Evolutionary conservation across 2,329 filamentous ascomycete genomes (phyloP).

Genomic region (Verticillium nubilum): DNA sequence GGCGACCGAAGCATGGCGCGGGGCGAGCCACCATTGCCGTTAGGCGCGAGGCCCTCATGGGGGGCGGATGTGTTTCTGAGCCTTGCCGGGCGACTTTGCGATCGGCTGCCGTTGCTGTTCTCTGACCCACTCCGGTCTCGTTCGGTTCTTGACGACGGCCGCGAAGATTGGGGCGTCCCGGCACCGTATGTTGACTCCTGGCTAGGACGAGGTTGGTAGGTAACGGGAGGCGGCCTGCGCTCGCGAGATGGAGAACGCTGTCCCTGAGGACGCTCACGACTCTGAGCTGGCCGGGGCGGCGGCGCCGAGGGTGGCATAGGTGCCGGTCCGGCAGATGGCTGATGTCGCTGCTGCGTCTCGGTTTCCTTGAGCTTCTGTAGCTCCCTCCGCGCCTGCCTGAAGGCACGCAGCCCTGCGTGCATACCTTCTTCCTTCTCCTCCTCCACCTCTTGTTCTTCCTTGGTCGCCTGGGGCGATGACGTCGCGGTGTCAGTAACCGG

Average conservation of each 20-base stretch:
- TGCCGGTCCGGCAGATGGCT: conserved; percentile 12
- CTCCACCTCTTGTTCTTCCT: conserved; percentile 17
- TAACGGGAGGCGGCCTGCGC: conserved; percentile 35
- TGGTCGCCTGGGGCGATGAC: not conserved
- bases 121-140: conserved; percentile 52
- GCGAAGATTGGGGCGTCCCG: conserved; percentile 7
- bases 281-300: conserved; percentile 9
- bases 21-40: conserved; percentile 16
- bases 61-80: conserved; percentile 21
- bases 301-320: not conserved
- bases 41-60: conserved; percentile 9
- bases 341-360: conserved; percentile 39
- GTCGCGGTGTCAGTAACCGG: not conserved
- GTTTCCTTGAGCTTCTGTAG: conserved; percentile 50
- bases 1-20: conserved; percentile 34
- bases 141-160: conserved; percentile 29
- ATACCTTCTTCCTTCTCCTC: conserved; percentile 24
- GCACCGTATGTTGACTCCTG: not conserved
- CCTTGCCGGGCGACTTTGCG: conserved; percentile 28
- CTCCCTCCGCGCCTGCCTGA: conserved; percentile 52
- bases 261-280: conserved; percentile 17
- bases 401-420: conserved; percentile 49
- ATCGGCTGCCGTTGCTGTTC: conserved; percentile 38
- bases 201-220: conserved; percentile 32
- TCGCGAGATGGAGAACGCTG: conserved; percentile 38